Conservation (phyloP, 73 alveolate species). For the Uronychia setigera region DNA sequence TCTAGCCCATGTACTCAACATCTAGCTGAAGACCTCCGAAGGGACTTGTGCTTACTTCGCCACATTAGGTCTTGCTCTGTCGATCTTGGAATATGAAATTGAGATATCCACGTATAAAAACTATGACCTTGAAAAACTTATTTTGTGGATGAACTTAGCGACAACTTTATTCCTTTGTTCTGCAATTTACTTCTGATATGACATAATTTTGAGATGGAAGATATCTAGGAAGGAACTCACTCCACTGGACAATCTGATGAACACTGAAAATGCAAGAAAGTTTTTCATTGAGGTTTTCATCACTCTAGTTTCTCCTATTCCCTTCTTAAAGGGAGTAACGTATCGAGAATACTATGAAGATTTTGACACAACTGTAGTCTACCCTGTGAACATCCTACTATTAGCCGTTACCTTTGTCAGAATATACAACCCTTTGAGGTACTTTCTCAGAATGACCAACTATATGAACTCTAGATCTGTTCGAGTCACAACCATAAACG, state of each 20-base stretch:
- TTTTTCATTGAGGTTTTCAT: slow-evolving; percentile 52
- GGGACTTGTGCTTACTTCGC: slow-evolving; percentile 19
- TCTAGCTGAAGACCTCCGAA: slow-evolving; percentile 6
- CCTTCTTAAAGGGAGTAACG: slow-evolving; percentile 42
- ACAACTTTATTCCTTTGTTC: neutral
- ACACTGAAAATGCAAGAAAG: slow-evolving; percentile 41
- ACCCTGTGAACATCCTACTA: slow-evolving; percentile 64
- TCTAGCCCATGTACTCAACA: slow-evolving; percentile 14
- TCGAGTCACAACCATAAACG: slow-evolving; percentile 79
- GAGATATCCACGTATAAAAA: neutral
- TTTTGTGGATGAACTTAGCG: slow-evolving; percentile 7
- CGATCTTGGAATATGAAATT: slow-evolving; percentile 14
- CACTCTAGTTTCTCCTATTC: slow-evolving; percentile 69
- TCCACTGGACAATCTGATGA: slow-evolving; percentile 29
- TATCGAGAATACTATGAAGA: slow-evolving; percentile 47
- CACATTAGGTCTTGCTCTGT: neutral
- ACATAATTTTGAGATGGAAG: slow-evolving; percentile 15
- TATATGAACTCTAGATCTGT: slow-evolving; percentile 74
- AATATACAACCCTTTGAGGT: slow-evolving; percentile 59
- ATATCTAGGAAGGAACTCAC: slow-evolving; percentile 22
- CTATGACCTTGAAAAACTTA: neutral
- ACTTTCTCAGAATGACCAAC: slow-evolving; percentile 49
- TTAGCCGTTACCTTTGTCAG: slow-evolving; percentile 52
- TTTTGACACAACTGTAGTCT: slow-evolving; percentile 38
- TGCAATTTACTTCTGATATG: slow-evolving; percentile 14